These are phyloP conservation scores for Pharus latifolius DNA, from an alignment of 176 grass and related monocot genomes.

Conservation along the genomic window DNA sequence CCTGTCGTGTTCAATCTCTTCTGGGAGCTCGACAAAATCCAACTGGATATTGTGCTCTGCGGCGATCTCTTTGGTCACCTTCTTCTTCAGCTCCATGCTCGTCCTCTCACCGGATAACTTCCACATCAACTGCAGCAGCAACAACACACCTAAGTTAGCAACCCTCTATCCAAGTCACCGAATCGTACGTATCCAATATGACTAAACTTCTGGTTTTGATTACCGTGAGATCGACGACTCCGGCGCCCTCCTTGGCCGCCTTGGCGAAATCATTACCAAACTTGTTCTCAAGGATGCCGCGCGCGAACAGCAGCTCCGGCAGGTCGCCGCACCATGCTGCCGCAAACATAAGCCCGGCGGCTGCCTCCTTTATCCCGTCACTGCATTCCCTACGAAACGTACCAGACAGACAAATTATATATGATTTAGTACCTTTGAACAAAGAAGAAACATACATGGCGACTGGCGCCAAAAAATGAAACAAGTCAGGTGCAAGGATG, in stretches of 20 bases:
- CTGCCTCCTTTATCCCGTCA: slow-evolving; percentile 20
- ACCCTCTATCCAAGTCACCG: neutral
- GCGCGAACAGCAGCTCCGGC: slow-evolving; percentile 24
- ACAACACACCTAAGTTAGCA: neutral
- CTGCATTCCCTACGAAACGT: slow-evolving; percentile 27
- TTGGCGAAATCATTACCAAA: slow-evolving; percentile 15
- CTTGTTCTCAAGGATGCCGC: slow-evolving; percentile 28
- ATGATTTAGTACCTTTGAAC: neutral
- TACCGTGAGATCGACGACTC: slow-evolving; percentile 22
- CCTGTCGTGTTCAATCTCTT: neutral
- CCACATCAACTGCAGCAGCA: slow-evolving; percentile 29
- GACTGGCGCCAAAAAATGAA: neutral
- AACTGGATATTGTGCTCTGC: slow-evolving; percentile 16
- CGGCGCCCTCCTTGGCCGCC: slow-evolving; percentile 6
- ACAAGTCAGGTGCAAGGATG: neutral
- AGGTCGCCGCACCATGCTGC: slow-evolving; percentile 23
- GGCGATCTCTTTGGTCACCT: slow-evolving; percentile 23
- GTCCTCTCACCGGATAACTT: slow-evolving; percentile 20
- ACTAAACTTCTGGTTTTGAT: neutral
- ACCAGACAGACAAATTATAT: neutral
- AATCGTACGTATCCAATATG: neutral
- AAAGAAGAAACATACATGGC: neutral
- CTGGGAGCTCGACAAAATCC: slow-evolving; percentile 4
- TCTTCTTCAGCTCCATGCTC: slow-evolving; percentile 27
- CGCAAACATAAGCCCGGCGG: slow-evolving; percentile 28